Base-by-base conservation (phyloP, 768 basidiomycete species). In the Dendrothele bispora region DNA sequence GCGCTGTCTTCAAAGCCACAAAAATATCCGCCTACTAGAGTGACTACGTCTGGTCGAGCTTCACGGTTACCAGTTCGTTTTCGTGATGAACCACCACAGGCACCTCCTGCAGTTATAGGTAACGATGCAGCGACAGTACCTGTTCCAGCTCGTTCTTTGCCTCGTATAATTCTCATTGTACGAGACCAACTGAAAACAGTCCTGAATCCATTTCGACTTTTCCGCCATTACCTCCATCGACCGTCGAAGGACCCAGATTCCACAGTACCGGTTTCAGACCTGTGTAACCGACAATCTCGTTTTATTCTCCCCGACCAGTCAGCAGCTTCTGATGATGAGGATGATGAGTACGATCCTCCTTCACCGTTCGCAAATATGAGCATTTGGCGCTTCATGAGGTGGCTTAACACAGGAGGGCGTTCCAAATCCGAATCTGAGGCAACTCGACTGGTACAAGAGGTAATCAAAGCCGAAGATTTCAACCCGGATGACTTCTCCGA, bases 181-280 rank as follows among this genome's bases (percentile, higher is more conserved):
- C 49, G 51, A 3, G 51, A 60, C 26, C 29, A 32, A 25, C 25
- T 65, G 1, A 22, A 41, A 2, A 67, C 66, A 8, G 44, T 43
- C 3, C 14, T 43, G 8, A 61, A 64, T 30, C 3, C 28, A 5
- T 62, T 62, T 49, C 51, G 61, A 1, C 11, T 65, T 5, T 58
- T 35, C 24, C 46, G 59, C 1, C 41, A 54, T 6, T 65, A 64
- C 48, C 50, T 47, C 11, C 50, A 55, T 27, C 48, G 54, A 1
- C 65, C 62, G 3, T 59, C 59, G 3, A 53, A 56, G 49, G 62
- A 62, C 43, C 65, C 65, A 1, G 60, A 64, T 25, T 15, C 44
- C 4, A 26, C 22, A 6, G 29, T 63, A 4, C 24, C 51, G 0
- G 18, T 38, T 24, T 46, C 43, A 1, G 46, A 39, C 43, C 53